Percentiles rank a stretch among this genome's conserved stretches.
These are phyloP conservation scores for Leccinum ochraceum DNA, from an alignment of 768 basidiomycete species.

Conservation along the genomic window DNA sequence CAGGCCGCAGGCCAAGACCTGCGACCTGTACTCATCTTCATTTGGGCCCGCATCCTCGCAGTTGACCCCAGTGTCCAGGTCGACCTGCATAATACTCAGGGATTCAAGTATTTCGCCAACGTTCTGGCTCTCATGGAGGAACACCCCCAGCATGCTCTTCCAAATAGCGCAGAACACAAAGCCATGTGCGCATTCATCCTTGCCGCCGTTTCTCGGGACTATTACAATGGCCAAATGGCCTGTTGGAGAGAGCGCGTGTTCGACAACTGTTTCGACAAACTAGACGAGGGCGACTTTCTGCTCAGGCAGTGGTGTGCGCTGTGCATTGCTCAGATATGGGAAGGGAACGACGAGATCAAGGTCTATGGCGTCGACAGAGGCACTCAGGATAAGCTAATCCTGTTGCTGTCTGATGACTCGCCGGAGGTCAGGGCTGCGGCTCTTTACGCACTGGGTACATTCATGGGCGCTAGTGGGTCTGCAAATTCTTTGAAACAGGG, in stretches of 20 bases:
- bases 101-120: slow-evolving; percentile 84
- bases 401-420: slow-evolving; percentile 79
- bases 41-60: slow-evolving; percentile 97
- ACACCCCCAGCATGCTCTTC: slow-evolving; percentile 55
- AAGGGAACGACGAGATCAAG: slow-evolving; percentile 87
- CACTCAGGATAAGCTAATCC: slow-evolving; percentile 81
- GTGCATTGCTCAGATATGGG: slow-evolving; percentile 96
- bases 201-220: slow-evolving; percentile 86
- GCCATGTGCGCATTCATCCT: slow-evolving; percentile 99
- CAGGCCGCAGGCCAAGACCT: slow-evolving; percentile 94
- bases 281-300: slow-evolving; percentile 90
- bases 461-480: slow-evolving; percentile 87
- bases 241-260: slow-evolving; percentile 83
- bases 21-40: slow-evolving; percentile 97
- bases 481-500: slow-evolving; percentile 65
- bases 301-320: slow-evolving; percentile 93
- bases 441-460: slow-evolving; percentile 88
- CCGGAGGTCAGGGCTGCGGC: slow-evolving; percentile 93
- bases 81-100: slow-evolving; percentile 79
- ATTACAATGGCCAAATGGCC: slow-evolving; percentile 81
- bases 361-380: slow-evolving; percentile 75
- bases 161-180: slow-evolving; percentile 92
- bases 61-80: slow-evolving; percentile 93
- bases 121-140: slow-evolving; percentile 73
- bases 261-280: slow-evolving; percentile 79